These are phyloP conservation scores for Handroanthus guayacan DNA, from an alignment of 257 asterid genomes.

Conservation along the genomic window DNA sequence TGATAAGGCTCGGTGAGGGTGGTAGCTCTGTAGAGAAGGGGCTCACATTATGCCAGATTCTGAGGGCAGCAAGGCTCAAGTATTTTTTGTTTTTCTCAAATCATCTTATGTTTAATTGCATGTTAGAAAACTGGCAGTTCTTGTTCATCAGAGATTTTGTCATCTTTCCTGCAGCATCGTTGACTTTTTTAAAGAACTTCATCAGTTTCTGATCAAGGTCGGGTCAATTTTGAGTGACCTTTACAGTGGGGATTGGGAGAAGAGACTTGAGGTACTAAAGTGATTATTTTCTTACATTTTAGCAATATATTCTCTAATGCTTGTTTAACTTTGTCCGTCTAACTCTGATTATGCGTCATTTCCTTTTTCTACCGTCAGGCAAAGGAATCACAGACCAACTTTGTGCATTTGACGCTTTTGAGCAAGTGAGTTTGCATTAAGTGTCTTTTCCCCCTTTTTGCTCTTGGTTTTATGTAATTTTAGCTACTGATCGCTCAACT, in stretches of 20 bases:
- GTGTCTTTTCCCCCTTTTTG: constrained; percentile 28
- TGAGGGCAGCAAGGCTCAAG: constrained; percentile 81
- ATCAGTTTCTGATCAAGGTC: constrained; percentile 79
- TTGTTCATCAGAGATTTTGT: constrained; percentile 18
- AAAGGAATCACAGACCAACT: constrained; percentile 85
- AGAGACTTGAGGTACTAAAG: constrained; percentile 78
- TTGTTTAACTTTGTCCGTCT: not conserved
- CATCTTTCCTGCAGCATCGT: constrained; percentile 55
- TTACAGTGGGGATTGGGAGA: constrained; percentile 88
- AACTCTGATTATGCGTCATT: constrained; percentile 19
- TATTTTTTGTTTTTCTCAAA: constrained; percentile 39
- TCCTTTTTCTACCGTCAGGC: constrained; percentile 55
- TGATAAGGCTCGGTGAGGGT: constrained; percentile 61
- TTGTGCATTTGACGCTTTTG: constrained; percentile 75
- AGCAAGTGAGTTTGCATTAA: constrained; percentile 70
- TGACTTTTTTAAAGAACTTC: constrained; percentile 89
- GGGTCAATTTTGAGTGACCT: constrained; percentile 69
- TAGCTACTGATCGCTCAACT: constrained; percentile 26
- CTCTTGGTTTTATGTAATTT: constrained; percentile 27
- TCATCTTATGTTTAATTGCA: constrained; percentile 23
- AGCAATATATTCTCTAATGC: not conserved
- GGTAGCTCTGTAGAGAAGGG: constrained; percentile 52
- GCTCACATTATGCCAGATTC: constrained; percentile 70
- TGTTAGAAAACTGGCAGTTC: constrained; percentile 13
- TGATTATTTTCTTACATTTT: constrained; percentile 35